Evolutionary conservation across 305 asterid species (phyloP).

Genomic region (Rubia balearica): DNA sequence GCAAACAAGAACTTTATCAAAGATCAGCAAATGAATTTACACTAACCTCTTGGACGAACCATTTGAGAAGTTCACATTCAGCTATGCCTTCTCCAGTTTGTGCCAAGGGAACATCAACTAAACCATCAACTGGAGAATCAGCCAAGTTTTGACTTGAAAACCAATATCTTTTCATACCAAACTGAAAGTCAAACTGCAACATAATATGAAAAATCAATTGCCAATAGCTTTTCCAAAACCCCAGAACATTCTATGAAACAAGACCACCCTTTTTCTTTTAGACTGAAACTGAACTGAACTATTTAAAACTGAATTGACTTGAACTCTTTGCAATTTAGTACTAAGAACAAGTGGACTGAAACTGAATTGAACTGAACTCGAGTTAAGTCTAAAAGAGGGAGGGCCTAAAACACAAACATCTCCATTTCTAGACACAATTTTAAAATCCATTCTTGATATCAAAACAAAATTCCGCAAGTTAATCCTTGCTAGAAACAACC

Average conservation of each 20-base stretch:
- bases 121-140: constrained; percentile 42
- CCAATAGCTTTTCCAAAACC: constrained; percentile 9
- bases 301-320: not conserved
- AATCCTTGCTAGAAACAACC: not conserved
- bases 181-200: constrained; percentile 33
- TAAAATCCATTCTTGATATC: not conserved
- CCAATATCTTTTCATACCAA: constrained; percentile 34
- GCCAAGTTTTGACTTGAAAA: constrained; percentile 47
- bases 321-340: not conserved
- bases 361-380: not conserved
- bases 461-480: not conserved
- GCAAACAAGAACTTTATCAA: not conserved
- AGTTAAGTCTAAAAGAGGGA: not conserved
- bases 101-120: constrained; percentile 79
- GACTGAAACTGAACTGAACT: not conserved
- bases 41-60: constrained; percentile 92
- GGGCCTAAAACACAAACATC: not conserved
- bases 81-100: constrained; percentile 99
- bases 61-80: constrained; percentile 90
- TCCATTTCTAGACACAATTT: not conserved
- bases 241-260: not conserved
- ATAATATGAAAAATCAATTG: constrained; percentile 8
- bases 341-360: not conserved
- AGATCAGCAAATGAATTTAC: not conserved
- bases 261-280: not conserved